Evolutionary conservation across 805 yeast genomes (phyloP).

Genomic region (Candida pseudofarinosa): DNA sequence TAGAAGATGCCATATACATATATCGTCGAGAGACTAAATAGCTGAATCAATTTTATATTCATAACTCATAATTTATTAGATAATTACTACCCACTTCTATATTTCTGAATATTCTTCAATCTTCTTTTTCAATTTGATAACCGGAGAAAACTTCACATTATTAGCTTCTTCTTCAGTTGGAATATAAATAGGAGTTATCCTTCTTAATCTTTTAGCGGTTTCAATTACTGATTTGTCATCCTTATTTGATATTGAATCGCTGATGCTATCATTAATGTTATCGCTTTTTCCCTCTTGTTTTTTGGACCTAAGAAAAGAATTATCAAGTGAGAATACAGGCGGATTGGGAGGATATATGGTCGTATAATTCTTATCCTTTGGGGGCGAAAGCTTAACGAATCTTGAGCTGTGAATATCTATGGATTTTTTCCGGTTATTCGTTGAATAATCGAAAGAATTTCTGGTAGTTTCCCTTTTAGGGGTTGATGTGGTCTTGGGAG

Average conservation of each 20-base stretch:
- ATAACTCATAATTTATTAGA: too few species aligned
- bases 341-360: conserved; percentile 17
- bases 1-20: background rate
- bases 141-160: conserved; percentile 29
- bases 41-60: too few species aligned
- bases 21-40: background rate
- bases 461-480: background rate
- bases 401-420: conserved; percentile 1
- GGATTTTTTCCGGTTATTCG: background rate
- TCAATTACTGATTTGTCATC: conserved; percentile 19
- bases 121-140: conserved; percentile 24
- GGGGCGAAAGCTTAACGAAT: conserved; percentile 9
- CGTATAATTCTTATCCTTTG: conserved; percentile 4
- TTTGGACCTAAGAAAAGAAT: background rate
- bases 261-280: conserved; percentile 1
- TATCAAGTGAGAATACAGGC: conserved; percentile 14
- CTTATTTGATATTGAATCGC: background rate
- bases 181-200: conserved; percentile 33
- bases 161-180: conserved; percentile 25
- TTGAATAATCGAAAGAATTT: too few species aligned
- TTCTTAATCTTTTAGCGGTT: conserved; percentile 30
- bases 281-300: conserved; percentile 1
- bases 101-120: conserved; percentile 1
- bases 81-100: too few species aligned
- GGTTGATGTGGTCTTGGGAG: conserved; percentile 6